Percentiles rank a stretch among this genome's conserved stretches.
Conservation (phyloP, 108 stramenopile genomes). For the Tribonema minus region DNA sequence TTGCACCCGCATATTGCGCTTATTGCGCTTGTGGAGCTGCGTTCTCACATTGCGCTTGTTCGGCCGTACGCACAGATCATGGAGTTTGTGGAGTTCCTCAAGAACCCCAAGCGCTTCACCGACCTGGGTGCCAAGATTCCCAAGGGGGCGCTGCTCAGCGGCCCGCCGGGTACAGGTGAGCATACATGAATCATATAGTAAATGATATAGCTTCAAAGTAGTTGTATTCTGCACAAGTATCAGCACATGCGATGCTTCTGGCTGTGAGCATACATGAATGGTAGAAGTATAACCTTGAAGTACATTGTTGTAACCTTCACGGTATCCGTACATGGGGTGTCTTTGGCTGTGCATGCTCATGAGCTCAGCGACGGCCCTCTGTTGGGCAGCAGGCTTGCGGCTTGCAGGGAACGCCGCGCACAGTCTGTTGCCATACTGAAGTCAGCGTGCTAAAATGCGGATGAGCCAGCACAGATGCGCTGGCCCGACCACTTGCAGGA, state of each 20-base stretch:
- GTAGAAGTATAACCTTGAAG: background rate
- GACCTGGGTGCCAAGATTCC: constrained; percentile 94
- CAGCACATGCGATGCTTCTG: background rate
- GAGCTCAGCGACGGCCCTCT: too few relatives aligned
- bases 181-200: too few relatives aligned
- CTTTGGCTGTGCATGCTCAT: too few relatives aligned
- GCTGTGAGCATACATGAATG: background rate
- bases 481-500: too few relatives aligned
- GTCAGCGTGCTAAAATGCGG: too few relatives aligned
- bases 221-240: background rate
- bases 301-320: background rate
- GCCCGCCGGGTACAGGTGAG: constrained; percentile 87
- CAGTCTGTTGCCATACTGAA: too few relatives aligned
- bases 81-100: constrained; percentile 97
- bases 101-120: constrained; percentile 76
- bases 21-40: too few relatives aligned
- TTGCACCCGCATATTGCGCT: too few relatives aligned
- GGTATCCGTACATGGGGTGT: background rate
- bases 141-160: constrained; percentile 86
- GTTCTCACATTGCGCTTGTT: too few relatives aligned
- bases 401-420: too few relatives aligned
- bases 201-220: background rate
- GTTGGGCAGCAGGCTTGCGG: too few relatives aligned
- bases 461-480: too few relatives aligned
- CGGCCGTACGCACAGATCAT: constrained; percentile 71